Evolutionary conservation across 148 eudicot species (phyloP).

Genomic region (Hydrangea macrophylla): DNA sequence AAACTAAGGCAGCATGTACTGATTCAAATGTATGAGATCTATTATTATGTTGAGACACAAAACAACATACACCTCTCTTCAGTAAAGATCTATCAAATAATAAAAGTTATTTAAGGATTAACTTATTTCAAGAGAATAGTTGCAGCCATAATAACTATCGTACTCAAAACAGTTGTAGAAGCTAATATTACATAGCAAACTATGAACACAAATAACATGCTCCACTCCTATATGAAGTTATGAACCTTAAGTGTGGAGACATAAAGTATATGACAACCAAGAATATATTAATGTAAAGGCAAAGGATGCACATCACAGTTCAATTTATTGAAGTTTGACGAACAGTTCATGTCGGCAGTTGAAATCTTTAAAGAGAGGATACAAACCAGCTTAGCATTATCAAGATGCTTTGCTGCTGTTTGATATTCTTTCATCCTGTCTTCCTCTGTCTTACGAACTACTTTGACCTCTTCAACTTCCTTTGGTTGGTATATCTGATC

Average conservation of each 20-base stretch:
- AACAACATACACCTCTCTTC: not conserved
- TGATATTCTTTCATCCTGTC: constrained; percentile 56
- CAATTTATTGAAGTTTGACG: constrained; percentile 10
- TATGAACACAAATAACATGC: not conserved
- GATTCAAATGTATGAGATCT: too few relatives aligned
- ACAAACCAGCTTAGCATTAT: constrained; percentile 59
- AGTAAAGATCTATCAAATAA: not conserved
- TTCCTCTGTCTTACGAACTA: constrained; percentile 50
- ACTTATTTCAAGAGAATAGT: too few relatives aligned
- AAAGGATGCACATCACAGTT: constrained; percentile 3
- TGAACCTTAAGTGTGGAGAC: not conserved
- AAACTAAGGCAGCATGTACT: not conserved
- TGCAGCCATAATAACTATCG: too few relatives aligned
- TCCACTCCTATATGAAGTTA: constrained; percentile 28
- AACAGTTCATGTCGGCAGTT: not conserved
- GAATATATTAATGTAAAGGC: not conserved
- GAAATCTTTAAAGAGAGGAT: not conserved
- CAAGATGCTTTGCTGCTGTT: constrained; percentile 63
- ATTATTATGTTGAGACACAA: too few relatives aligned
- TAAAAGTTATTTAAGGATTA: too few relatives aligned
- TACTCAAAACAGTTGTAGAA: too few relatives aligned
- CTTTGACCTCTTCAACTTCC: constrained; percentile 83
- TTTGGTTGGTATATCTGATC: constrained; percentile 65
- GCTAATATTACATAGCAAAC: not conserved
- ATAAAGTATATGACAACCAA: not conserved